Evolutionary conservation across 441 rosid genomes (phyloP).

Genomic region (Adansonia rubrostipa): DNA sequence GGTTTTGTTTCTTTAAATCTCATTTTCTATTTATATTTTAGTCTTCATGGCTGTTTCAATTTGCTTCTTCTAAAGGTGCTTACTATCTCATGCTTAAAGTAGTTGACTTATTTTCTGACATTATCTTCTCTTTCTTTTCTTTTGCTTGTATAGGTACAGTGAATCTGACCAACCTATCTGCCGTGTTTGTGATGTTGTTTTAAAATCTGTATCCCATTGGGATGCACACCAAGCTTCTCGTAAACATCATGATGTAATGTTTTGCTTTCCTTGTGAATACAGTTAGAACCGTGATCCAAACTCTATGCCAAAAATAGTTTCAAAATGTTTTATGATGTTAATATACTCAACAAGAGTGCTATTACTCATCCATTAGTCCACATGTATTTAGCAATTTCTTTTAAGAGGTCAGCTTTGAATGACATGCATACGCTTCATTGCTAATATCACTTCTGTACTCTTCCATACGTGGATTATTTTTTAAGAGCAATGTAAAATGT

Average conservation of each 20-base stretch:
- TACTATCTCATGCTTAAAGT: neutral
- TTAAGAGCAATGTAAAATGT: neutral
- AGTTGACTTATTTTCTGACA: neutral
- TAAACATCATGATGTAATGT: constrained; percentile 78
- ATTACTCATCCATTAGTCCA: too few relatives aligned
- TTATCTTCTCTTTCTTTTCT: neutral
- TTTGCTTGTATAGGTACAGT: constrained; percentile 61
- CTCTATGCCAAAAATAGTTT: neutral
- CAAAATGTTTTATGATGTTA: neutral
- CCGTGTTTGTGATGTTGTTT: constrained; percentile 73
- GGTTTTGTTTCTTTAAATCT: neutral
- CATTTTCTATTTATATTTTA: neutral
- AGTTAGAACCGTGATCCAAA: neutral
- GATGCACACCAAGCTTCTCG: constrained; percentile 97
- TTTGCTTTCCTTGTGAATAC: neutral
- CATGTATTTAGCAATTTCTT: neutral
- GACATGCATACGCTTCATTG: neutral
- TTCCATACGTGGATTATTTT: neutral
- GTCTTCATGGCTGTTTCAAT: neutral
- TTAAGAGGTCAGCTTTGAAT: neutral
- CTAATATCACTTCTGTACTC: neutral
- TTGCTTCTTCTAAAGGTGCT: neutral
- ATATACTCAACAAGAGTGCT: neutral
- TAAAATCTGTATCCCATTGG: constrained; percentile 85
- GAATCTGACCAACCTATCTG: constrained; percentile 89